Evolutionary conservation across 1,284 basidiomycete genomes (phyloP).

Genomic region (Puccinia novopanici): DNA sequence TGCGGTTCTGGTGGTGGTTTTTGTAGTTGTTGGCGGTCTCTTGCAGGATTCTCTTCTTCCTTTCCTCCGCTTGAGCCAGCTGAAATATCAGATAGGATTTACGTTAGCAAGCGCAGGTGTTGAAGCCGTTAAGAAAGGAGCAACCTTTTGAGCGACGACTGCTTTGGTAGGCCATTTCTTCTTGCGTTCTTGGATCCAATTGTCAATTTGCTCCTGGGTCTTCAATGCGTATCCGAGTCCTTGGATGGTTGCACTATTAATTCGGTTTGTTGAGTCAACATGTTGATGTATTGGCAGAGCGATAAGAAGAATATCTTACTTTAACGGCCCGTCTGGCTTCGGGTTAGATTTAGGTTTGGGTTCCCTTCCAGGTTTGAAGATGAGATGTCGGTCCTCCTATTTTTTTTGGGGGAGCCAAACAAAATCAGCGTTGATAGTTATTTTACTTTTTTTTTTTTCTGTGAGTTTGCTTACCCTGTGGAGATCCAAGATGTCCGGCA

Average conservation of each 20-base stretch:
- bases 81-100: not conserved
- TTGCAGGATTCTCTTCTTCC: constrained; percentile 10
- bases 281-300: not conserved
- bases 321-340: constrained; percentile 36
- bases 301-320: constrained; percentile 5
- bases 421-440: too few species aligned
- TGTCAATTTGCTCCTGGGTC: constrained; percentile 30
- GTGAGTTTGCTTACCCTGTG: constrained; percentile 9
- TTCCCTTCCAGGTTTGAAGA: constrained; percentile 35
- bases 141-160: constrained; percentile 28
- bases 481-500: constrained; percentile 20
- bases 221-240: constrained; percentile 43
- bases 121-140: not conserved
- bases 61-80: constrained; percentile 2
- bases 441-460: not conserved
- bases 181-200: constrained; percentile 46
- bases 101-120: not conserved
- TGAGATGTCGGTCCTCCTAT: constrained; percentile 45
- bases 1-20: constrained; percentile 1
- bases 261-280: not conserved
- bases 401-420: not conserved
- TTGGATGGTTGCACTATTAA: constrained; percentile 40
- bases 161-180: constrained; percentile 38
- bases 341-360: constrained; percentile 1
- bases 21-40: not conserved